phyloP scores from a whole-genome alignment of 179 eudicot species.

The Sideroxylon spinosum region DNA sequence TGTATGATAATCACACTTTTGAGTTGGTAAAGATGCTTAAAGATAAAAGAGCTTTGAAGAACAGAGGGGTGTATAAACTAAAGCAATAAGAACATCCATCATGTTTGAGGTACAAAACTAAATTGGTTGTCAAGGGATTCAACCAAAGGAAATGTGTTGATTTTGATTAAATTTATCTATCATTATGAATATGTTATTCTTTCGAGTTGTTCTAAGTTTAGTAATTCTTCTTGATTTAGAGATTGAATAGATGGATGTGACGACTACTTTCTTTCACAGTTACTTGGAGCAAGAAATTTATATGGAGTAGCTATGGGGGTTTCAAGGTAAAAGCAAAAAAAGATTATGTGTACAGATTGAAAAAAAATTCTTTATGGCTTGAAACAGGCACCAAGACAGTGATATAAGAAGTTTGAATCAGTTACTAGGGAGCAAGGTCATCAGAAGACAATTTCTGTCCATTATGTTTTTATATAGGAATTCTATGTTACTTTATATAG shows the following conservation, averaged over 20 bases:
- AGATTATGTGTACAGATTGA: conserved; percentile 5
- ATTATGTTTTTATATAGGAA: conserved; percentile 9
- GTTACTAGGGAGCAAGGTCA: not conserved
- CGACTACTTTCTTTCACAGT: conserved; percentile 5
- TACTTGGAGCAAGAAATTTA: conserved; percentile 9
- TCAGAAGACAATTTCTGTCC: not conserved
- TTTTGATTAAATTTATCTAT: conserved; percentile 5
- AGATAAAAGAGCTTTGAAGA: conserved; percentile 10
- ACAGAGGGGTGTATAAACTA: not conserved
- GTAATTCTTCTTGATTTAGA: conserved; percentile 8
- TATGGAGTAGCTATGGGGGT: conserved; percentile 14
- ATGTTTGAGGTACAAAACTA: conserved; percentile 5
- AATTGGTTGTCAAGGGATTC: conserved; percentile 17
- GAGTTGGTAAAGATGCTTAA: conserved; percentile 23
- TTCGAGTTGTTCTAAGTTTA: conserved; percentile 10
- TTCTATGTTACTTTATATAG: conserved; percentile 10
- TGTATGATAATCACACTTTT: conserved; percentile 17
- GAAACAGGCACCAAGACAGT: conserved; percentile 6
- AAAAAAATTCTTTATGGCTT: not conserved
- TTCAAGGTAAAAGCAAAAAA: conserved; percentile 4
- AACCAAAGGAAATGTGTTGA: conserved; percentile 15
- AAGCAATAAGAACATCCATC: conserved; percentile 12
- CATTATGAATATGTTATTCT: too few species aligned
- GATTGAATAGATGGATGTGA: conserved; percentile 15
- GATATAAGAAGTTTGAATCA: conserved; percentile 9